Evolutionary conservation across 768 basidiomycete species (phyloP).

Genomic region (Melanogaster broomeanus): DNA sequence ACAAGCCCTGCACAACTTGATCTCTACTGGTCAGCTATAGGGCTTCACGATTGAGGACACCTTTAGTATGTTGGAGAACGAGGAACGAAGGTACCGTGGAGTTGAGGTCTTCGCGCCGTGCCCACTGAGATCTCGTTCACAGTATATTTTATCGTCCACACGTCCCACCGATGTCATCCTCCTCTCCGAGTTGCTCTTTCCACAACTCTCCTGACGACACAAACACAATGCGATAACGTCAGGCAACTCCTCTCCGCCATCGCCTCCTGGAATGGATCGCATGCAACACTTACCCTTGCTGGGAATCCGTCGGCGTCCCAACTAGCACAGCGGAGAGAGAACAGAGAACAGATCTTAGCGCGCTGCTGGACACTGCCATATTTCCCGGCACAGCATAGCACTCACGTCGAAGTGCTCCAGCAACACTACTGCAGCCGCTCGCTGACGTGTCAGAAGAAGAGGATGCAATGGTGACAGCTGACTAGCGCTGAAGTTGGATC

Average conservation of each 20-base stretch:
- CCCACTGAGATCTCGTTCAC: slow-evolving; percentile 7
- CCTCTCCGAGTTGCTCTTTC: slow-evolving; percentile 69
- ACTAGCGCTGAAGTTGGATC: no score
- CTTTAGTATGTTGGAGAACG: slow-evolving; percentile 62
- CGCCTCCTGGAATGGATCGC: slow-evolving; percentile 82
- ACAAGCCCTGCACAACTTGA: slow-evolving; percentile 64
- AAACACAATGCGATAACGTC: slow-evolving; percentile 80
- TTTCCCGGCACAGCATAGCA: slow-evolving; percentile 20
- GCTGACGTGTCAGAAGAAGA: slow-evolving; percentile 44
- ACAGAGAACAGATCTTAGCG: slow-evolving; percentile 54
- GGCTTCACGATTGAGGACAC: slow-evolving; percentile 74
- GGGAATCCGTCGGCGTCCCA: slow-evolving; percentile 46
- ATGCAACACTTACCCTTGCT: slow-evolving; percentile 48
- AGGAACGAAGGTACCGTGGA: slow-evolving; percentile 60
- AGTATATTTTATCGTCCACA: slow-evolving; percentile 43
- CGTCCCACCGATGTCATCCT: slow-evolving; percentile 35
- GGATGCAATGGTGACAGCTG: slow-evolving; percentile 21
- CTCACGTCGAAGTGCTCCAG: slow-evolving; percentile 44
- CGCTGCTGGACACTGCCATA: slow-evolving; percentile 39
- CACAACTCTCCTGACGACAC: slow-evolving; percentile 72
- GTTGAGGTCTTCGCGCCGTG: background rate
- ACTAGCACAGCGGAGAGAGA: slow-evolving; percentile 46
- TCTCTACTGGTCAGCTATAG: slow-evolving; percentile 69
- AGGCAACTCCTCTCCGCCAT: no score
- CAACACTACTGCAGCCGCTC: slow-evolving; percentile 33